Base-by-base conservation (phyloP, 108 stramenopile species). In the Cyclotella baltica region DNA sequence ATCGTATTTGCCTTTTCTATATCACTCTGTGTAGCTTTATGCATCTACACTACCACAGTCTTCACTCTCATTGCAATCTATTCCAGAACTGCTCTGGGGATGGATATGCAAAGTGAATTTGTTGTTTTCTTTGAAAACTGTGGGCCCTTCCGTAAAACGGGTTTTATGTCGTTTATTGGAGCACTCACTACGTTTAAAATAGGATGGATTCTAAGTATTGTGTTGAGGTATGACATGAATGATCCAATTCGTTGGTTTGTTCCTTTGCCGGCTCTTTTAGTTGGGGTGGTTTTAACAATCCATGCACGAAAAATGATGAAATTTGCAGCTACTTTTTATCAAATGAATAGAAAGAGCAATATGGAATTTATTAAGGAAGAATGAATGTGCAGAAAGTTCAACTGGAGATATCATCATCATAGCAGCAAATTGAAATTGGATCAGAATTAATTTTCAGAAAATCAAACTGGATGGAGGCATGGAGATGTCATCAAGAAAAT, bases 41-140 rank as follows among this genome's bases (percentile, higher is more conserved):
- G 62, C 62, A 37, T 38, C 6, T 63, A 63, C 62, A 38, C 62
- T 1, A 63, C 62, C 35, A 36, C 38, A 6, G 27, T 37, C 19
- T 63, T 63, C 62, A 37, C 62, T 3, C 36, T 63, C 19, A 37
- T 63, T 13, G 3, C 19, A 18, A 63, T 63, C 36, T 63, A 63
- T 37, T 18, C 36, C 2, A 3, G 25, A 23, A 63, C 62, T 27
- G 62, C 62, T 6, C 19, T 63, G 22, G 62, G 62, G 18, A 23
- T 63, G 31, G 62, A 35, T 18, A 18, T 63, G 6, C 35, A 63
- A 22, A 20, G 16, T 2, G 35, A 35, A 23, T 35, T n/a, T 38
- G 62, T 37, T 2, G 62, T 6, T 16, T 63, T 63, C 35, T 63
- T 63, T 63, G 34, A 63, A 2, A 23, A 18, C 6, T 35, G 33